phyloP scores from a whole-genome alignment of 1,284 basidiomycete genomes.

The Xanthoconium separans region DNA sequence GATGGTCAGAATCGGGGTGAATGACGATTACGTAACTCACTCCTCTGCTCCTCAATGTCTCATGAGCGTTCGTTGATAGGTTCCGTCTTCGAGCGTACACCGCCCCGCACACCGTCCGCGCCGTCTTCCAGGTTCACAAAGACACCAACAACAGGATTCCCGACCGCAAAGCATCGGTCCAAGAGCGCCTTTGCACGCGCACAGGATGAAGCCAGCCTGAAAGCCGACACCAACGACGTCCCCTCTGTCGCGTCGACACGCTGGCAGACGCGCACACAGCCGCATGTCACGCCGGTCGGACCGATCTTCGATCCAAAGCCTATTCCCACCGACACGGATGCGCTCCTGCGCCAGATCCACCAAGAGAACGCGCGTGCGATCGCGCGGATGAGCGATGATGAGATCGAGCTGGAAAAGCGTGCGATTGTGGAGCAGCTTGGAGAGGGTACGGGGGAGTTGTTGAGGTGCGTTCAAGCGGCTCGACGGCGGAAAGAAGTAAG shows the following conservation, averaged over 20 bases:
- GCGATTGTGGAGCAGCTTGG: conserved; percentile 59
- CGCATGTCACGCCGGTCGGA: background rate
- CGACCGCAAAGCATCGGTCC: conserved; percentile 58
- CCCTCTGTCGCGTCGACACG: conserved; percentile 23
- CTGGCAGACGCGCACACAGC: background rate
- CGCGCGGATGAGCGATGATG: conserved; percentile 42
- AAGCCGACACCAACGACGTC: conserved; percentile 22
- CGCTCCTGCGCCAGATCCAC: conserved; percentile 33
- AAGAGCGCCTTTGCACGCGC: conserved; percentile 58
- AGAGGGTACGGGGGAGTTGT: conserved; percentile 43
- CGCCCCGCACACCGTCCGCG: conserved; percentile 28
- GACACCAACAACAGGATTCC: conserved; percentile 50
- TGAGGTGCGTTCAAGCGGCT: conserved; percentile 45
- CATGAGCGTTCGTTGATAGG: conserved; percentile 43
- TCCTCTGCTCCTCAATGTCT: conserved; percentile 10
- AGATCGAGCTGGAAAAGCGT: conserved; percentile 44
- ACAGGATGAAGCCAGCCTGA: conserved; percentile 36
- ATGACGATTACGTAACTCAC: too few relatives aligned
- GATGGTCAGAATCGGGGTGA: too few relatives aligned
- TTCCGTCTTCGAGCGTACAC: conserved; percentile 57
- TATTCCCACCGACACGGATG: conserved; percentile 19
- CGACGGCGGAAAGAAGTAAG: conserved; percentile 28
- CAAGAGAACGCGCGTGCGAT: conserved; percentile 44
- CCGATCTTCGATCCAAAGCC: conserved; percentile 8
- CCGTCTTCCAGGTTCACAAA: conserved; percentile 31